phyloP scores from a whole-genome alignment of 2,329 filamentous ascomycete genomes.

The Ceratocystis eucalypticola region DNA sequence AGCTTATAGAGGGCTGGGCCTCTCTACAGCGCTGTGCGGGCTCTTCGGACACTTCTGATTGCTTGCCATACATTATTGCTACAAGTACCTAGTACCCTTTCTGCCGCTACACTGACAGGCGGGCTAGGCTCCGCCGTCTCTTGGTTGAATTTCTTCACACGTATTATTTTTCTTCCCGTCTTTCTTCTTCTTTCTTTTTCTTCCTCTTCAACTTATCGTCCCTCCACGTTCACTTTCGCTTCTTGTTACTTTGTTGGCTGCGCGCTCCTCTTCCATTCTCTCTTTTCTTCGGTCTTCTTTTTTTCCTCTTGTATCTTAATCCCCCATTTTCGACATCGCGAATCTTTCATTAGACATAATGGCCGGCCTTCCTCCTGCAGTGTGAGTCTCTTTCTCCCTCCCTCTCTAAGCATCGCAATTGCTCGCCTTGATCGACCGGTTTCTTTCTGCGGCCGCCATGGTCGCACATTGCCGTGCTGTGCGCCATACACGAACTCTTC shows the following conservation, averaged over 20 bases:
- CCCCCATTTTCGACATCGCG: background rate
- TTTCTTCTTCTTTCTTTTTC: background rate
- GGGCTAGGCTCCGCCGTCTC: background rate
- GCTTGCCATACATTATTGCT: too few species aligned
- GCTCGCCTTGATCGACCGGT: background rate
- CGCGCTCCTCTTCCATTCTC: background rate
- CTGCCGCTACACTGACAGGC: too few species aligned
- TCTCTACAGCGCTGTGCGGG: background rate
- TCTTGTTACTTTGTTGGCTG: constrained; percentile 1
- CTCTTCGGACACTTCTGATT: background rate
- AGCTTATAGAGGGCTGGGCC: background rate
- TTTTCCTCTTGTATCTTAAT: background rate
- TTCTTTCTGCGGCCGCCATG: background rate
- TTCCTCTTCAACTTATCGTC: background rate
- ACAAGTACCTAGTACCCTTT: too few species aligned
- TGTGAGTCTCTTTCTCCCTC: constrained; percentile 18
- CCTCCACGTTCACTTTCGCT: background rate
- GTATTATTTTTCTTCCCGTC: background rate
- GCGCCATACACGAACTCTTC: background rate
- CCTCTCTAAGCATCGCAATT: background rate
- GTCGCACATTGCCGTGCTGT: constrained; percentile 1
- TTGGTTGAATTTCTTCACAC: background rate
- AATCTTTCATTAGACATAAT: constrained; percentile 17
- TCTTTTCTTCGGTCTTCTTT: background rate
- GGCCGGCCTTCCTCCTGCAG: constrained; percentile 21